Base-by-base conservation (phyloP, 1,284 basidiomycete genomes). In the Ganoderma lingzhi region DNA sequence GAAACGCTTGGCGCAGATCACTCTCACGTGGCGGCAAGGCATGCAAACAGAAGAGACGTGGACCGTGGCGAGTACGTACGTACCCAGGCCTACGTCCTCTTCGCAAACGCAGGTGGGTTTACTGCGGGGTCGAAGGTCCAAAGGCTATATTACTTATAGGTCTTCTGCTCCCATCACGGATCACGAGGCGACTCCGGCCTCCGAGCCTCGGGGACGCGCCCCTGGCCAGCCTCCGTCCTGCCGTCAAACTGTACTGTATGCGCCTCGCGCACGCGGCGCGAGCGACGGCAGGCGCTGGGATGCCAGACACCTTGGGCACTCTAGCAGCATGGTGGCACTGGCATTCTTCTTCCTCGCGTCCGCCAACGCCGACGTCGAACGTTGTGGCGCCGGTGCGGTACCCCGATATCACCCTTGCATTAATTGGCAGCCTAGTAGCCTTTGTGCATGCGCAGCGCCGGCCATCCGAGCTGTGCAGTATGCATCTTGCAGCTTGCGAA, bases 1-100 rank as follows among this genome's bases (percentile, higher is more conserved):
- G 48, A 59, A 58, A 71, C n/a, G 53, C 67, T 63, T 63, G 65
- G 65, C 63, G 67, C 60, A 42, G 59, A 69, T 69, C 65, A 37
- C 62, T 37, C 35, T 28, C 55, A 51, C 64, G 69, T 53, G 63
- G 58, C 14, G 19, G n/a, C 8, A 15, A 17, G 35, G 58, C 53
- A 35, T 19, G 42, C 45, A 19, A n/a, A 51, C 28, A 10, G 53
- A 44, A 41, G 53, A 55, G 30, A 35, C 6, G 37, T 4, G n/a
- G 6, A 41, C 44, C 35, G 23, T 32, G 53, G 17, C 19, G 30
- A 30, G 44, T 51, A 19, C 48, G 9, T 48, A 23, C 45, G 10
- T 51, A 51, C 48, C 4, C 10, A 28, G 23, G 45, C 19, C 19
- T n/a, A 19, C 19, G 23, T 9, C 9, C 37, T 39, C n/a, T 9